Base-by-base conservation (phyloP, 2,329 filamentous ascomycete genomes). In the Neonectria magnoliae region DNA sequence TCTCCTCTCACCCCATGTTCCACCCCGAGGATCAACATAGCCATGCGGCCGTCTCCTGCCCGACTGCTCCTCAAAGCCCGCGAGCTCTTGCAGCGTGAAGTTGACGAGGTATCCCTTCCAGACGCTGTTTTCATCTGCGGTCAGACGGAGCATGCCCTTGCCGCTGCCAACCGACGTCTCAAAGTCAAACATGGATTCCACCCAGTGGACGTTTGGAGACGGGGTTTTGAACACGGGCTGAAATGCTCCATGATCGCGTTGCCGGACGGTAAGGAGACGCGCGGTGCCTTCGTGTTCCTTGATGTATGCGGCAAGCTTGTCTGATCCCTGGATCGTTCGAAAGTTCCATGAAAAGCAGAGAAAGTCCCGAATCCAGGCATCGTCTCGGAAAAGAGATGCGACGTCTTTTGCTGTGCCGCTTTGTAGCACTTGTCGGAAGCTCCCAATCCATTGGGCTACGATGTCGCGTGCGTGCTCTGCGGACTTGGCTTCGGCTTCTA, bases 61-160 rank as follows among this genome's bases (percentile, higher is more conserved):
- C 1, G 54, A 53, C 29, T 18, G 44, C 25, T 70, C 64, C 16
- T 70, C 67, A 27, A 64, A 58, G 2, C 60, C 61, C 4, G 69
- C 69, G 4, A 77, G 64, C 20, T 72, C 67, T 33, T 76, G 70
- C 0, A 76, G 65, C 9, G 71, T 71, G 10, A 72, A 69, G 51
- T 70, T 74, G 18, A 74, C 63, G 3, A 69, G 64, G 65, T 73
- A 76, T 1, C 69, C 69, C 27, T 69, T 74, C 73, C 72, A 76
- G 11, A 59, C 57, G 25, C 6, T 25, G 1, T 52, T 53, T 2
- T 54, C 53, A 1, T 63, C 63, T 5, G 20, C 48, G 6, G 55
- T 59, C 1, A 68, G 50, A 7, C 64, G 64, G 6, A 65, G 27
- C 41, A 67, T 62, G 7, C 60, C 66, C 27, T 57, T 60, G 0